Percentiles rank a stretch among this genome's conserved stretches.
Evolutionary conservation across 345 rosid genomes (phyloP).

Genomic region (Gossypium longicalyx): DNA sequence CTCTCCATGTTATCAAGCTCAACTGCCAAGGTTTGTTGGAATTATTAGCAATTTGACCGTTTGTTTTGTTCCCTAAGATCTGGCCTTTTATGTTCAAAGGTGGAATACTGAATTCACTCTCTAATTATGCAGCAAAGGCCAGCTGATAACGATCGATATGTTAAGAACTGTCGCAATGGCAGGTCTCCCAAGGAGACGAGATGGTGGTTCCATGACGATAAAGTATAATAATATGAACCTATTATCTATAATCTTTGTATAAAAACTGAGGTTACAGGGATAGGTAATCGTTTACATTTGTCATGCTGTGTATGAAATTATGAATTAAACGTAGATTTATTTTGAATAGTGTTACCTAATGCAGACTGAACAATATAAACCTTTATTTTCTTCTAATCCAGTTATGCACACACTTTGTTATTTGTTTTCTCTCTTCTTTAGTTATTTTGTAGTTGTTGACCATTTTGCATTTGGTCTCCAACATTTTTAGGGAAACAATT

Average conservation of each 20-base stretch:
- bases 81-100: background rate
- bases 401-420: too few relatives aligned
- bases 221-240: slow-evolving; percentile 34
- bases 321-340: slow-evolving; percentile 10
- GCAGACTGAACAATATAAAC: background rate
- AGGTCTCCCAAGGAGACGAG: slow-evolving; percentile 87
- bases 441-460: too few relatives aligned
- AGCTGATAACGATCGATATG: slow-evolving; percentile 61
- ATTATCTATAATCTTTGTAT: slow-evolving; percentile 1
- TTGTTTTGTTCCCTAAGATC: background rate
- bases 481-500: too few relatives aligned
- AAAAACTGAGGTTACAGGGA: background rate
- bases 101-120: background rate
- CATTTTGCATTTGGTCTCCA: too few relatives aligned
- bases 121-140: slow-evolving; percentile 61
- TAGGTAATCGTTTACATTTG: background rate
- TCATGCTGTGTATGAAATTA: slow-evolving; percentile 14
- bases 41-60: background rate
- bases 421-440: too few relatives aligned
- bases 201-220: slow-evolving; percentile 90
- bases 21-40: slow-evolving; percentile 47
- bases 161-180: slow-evolving; percentile 73
- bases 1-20: slow-evolving; percentile 79
- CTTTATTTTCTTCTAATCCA: background rate
- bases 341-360: slow-evolving; percentile 10